Evolutionary conservation across 352 stramenopile species (phyloP).

Genomic region (Phytopythium litorale): DNA sequence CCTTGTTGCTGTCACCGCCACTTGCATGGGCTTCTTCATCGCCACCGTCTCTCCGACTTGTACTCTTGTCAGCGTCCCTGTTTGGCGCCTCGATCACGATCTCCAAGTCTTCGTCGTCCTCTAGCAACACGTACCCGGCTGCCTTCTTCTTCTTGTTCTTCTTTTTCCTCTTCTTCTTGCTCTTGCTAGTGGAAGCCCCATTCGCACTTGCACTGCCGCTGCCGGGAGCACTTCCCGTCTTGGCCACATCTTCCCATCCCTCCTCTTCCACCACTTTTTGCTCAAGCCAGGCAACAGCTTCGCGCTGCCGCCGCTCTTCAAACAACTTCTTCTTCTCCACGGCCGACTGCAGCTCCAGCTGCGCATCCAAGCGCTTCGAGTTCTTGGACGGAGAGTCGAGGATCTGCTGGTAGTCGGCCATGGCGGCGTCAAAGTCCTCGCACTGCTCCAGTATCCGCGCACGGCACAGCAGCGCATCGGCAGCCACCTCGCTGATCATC

Average conservation of each 20-base stretch:
- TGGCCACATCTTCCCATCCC: slow-evolving; percentile 12
- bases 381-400: slow-evolving; percentile 58
- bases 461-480: slow-evolving; percentile 46
- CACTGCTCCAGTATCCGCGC: slow-evolving; percentile 40
- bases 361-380: slow-evolving; percentile 48
- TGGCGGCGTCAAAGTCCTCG: slow-evolving; percentile 54
- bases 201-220: slow-evolving; percentile 9
- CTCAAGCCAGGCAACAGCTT: slow-evolving; percentile 56
- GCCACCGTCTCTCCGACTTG: too few relatives aligned
- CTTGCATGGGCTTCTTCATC: background rate
- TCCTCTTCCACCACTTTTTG: slow-evolving; percentile 32
- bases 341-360: slow-evolving; percentile 66
- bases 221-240: slow-evolving; percentile 11
- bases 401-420: slow-evolving; percentile 60
- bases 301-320: slow-evolving; percentile 35
- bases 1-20: background rate
- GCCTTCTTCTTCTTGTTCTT: slow-evolving; percentile 49
- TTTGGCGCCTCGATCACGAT: slow-evolving; percentile 8
- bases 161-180: slow-evolving; percentile 75
- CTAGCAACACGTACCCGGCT: slow-evolving; percentile 35
- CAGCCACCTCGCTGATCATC: slow-evolving; percentile 52
- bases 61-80: background rate
- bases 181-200: slow-evolving; percentile 24
- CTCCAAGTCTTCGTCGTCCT: slow-evolving; percentile 34
- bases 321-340: slow-evolving; percentile 31